Evolutionary conservation across 2,329 filamentous ascomycete genomes (phyloP), one percentile per base, ranked within the genome.

Genomic region (Blumeriella jaapii): DNA sequence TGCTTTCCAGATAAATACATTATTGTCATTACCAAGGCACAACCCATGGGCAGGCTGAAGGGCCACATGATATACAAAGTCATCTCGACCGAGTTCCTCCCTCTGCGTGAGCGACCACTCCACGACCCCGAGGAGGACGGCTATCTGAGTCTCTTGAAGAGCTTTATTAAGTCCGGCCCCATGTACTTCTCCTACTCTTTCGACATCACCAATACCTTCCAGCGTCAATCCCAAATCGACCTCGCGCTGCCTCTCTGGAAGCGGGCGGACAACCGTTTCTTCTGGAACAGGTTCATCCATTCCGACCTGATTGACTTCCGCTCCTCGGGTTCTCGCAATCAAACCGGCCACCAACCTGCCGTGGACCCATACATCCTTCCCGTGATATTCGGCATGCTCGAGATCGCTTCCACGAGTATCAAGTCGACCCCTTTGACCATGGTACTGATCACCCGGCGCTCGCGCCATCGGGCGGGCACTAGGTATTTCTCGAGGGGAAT

Each of bases 151-250:
- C 69, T 96, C 35, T 72, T 98, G 49, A 86, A 86, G 59, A 74
- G 71, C 30, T 77, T 91, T 44, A 71, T 98, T 50, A 81, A 82
- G 57, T 78, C 74, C 9, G 83, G 82, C 0, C 85, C 89, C 6
- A 86, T 96, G 79, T 96, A 93, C 69, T 98, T 95, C 55, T 96
- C 91, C 38, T 98, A 98, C 65, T 89, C 87, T 6, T 75, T 93
- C 58, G 91, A 98, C 60, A 71, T 98, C 46, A 98, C 91, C 50
- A 98, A 93, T 66, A 87, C 76, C 56, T 94, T 96, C 64, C 91
- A 98, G 63, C 78, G 91, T 45, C 91, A 96, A 58, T 78, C 87
- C 3, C 76, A 87, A 48, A 67, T 75, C 46, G 76, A 93, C 56
- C 62, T 65, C 37, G 71, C 71, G 11, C 65, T 70, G 36, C 87